Base-by-base conservation (phyloP, 2,329 filamentous ascomycete genomes). In the Fusarium pseudoanthophilum region DNA sequence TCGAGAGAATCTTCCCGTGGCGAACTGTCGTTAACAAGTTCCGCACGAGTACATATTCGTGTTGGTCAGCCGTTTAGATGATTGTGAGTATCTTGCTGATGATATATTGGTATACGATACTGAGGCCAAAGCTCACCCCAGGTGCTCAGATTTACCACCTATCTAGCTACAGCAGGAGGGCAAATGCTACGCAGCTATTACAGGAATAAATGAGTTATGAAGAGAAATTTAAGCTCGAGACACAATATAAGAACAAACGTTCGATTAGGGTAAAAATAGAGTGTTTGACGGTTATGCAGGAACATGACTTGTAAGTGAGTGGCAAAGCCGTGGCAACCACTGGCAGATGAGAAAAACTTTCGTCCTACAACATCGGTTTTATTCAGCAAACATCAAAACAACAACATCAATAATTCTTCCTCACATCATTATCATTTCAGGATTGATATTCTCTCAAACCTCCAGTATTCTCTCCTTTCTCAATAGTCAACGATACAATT, bases 1-100 rank as follows among this genome's bases (percentile, higher is more conserved):
- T 16, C 75, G 75, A 1, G 78, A 72, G 3, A 32, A 6, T 51
- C 52, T 72, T 8, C 77, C 76, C 0, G 73, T 53, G 2, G 68
- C 69, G 43, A 80, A 79, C 11, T 24, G 18, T 1, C 2, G 10
- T 18, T 39, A 20, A 2, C 20, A 21, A 39, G 37, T 39, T 21
- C 37, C 20, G 1, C 20, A 39, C 1, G 37, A 39, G 37, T 39
- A 21, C 37, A 13, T 39, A 2, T 39, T 21, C 37, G 20, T 7
- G 20, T 21, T 21, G 37, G 20, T 3, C 7, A 13, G 37, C 4
- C 14, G 15, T 36, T 34, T 2, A 34, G 34, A 16, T 9, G 34
- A 34, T 34, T 34, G 2, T 34, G 15, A 34, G 34, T 34, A 7
- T 16, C 34, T 39, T 39, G 3, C 20, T 21, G 1, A 39, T 13